Evolutionary conservation across 495 filamentous ascomycete species (phyloP).

Genomic region (Chlorociboria aeruginascens): DNA sequence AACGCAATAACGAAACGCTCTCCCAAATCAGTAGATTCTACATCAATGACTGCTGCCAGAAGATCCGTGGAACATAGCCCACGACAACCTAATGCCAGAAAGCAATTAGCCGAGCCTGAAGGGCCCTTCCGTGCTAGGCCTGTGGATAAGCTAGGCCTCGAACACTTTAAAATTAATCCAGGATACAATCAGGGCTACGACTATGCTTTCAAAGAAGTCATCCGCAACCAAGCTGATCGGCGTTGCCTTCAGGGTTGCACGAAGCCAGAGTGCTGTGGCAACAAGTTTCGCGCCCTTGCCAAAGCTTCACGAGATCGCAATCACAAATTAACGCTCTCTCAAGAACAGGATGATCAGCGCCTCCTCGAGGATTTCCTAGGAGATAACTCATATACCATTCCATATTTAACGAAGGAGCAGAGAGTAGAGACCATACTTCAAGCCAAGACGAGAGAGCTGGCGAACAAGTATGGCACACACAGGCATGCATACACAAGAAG

Average conservation of each 20-base stretch:
- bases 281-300: conserved; percentile 53
- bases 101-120: not conserved
- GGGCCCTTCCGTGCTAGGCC: conserved; percentile 41
- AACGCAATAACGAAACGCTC: no score
- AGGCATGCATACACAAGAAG: conserved; percentile 58
- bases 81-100: not conserved
- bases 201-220: conserved; percentile 63
- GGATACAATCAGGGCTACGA: conserved; percentile 56
- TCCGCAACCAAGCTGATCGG: conserved; percentile 63
- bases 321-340: conserved; percentile 5
- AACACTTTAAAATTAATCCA: conserved; percentile 81
- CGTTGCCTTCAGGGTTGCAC: conserved; percentile 71
- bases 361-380: conserved; percentile 61
- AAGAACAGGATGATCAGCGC: conserved; percentile 35
- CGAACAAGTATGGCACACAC: conserved; percentile 65
- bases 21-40: no score
- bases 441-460: conserved; percentile 53
- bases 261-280: conserved; percentile 64
- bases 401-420: conserved; percentile 38
- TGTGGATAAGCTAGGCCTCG: conserved; percentile 36
- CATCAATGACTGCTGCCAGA: no score
- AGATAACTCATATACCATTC: conserved; percentile 32
- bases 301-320: conserved; percentile 22
- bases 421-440: conserved; percentile 47
- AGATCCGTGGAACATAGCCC: no score